Evolutionary conservation across 1,284 basidiomycete genomes (phyloP), one percentile per base, ranked within the genome.

Genomic region (Afroboletus lepidellus): DNA sequence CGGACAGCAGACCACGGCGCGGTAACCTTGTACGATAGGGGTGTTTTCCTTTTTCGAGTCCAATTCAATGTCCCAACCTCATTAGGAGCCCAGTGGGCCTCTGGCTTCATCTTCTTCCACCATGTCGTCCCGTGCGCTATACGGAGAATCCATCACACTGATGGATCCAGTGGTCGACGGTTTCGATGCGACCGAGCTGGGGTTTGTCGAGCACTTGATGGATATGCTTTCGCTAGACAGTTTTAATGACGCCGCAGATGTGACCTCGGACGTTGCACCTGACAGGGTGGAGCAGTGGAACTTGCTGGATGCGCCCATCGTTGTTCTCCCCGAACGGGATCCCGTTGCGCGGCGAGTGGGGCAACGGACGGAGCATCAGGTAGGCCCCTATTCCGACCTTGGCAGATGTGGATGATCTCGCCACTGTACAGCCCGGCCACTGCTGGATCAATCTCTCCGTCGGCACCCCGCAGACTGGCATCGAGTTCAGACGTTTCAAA

Each of bases 1-100:
- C 13, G 61, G 65, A 43, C 65, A 57, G 36, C 64, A 67, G 46
- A 64, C 65, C 7, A 66, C 58, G 3, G 64, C 64, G n/a, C 64
- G 65, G 3, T 67, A 37, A 61, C 20, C 18, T 41, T 52, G 34
- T 60, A 44, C 21, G n/a, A 54, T 44, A 60, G 38, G 51, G 50
- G 27, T 5, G 15, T 29, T 41, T 46, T 39, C 13, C 41, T 47
- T 43, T 49, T 50, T 16, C 20, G 11, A 25, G 36, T 11, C 36
- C 3, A 37, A 21, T 15, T 32, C 30, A 11, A 34, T 45, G 9
- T 20, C 23, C 33, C 16, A 3, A n/a, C 3, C 7, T 33, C 9
- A 11, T 9, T 30, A 7, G n/a, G 50, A 30, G 20, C 27, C 6
- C 25, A 29, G 20, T 39, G 2, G 25, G 7, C 8, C 15, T 8